These are phyloP conservation scores for Penicillium bialowiezense DNA, from an alignment of 495 filamentous ascomycete species.

Conservation along the genomic window DNA sequence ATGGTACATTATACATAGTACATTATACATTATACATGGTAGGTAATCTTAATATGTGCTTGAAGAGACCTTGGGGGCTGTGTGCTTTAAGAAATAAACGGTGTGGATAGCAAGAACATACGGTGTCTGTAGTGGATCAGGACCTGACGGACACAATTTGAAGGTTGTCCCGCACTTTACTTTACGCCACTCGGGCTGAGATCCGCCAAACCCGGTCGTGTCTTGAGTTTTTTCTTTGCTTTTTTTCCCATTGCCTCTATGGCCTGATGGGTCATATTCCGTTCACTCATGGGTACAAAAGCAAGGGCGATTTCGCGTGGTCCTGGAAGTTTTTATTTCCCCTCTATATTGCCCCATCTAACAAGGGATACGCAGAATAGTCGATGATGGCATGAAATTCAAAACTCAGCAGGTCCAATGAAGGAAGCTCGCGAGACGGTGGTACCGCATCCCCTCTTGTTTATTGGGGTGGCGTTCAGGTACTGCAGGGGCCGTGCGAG, in stretches of 20 bases:
- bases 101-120: too few relatives aligned
- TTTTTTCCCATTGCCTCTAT: neutral
- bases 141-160: too few relatives aligned
- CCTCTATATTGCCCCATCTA: neutral
- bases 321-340: neutral
- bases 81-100: too few relatives aligned
- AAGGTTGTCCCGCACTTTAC: neutral
- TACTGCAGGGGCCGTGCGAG: conserved; percentile 1
- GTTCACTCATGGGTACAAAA: neutral
- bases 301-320: conserved; percentile 10
- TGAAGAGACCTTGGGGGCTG: too few relatives aligned
- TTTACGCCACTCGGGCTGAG: neutral
- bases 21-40: too few relatives aligned
- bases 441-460: neutral
- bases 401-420: neutral
- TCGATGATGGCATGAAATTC: neutral
- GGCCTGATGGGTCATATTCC: conserved; percentile 4
- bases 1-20: too few relatives aligned
- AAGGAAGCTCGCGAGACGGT: neutral
- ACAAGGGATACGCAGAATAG: neutral
- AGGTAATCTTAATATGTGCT: too few relatives aligned
- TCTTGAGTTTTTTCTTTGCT: neutral
- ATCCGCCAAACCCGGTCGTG: neutral
- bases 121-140: neutral
- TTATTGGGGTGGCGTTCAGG: conserved; percentile 2